Evolutionary conservation across 805 yeast species (phyloP).

Genomic region (Barnettozyma botsteinii): DNA sequence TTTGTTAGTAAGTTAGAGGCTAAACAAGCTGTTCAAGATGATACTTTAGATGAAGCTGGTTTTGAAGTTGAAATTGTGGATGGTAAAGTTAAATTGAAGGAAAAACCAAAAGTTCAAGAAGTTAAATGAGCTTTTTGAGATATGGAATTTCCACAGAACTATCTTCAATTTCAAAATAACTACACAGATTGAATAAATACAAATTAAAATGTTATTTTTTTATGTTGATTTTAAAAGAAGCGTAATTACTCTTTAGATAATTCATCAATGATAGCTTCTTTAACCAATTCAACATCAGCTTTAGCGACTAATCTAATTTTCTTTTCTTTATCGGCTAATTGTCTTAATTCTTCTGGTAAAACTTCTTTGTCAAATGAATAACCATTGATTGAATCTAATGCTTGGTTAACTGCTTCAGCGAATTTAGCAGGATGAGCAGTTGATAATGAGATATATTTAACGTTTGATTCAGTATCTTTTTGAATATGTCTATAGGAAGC

Average conservation of each 20-base stretch:
- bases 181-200: too few relatives aligned
- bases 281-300: constrained; percentile 70
- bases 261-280: constrained; percentile 69
- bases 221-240: not conserved
- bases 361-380: constrained; percentile 87
- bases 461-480: constrained; percentile 32
- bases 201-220: too few relatives aligned
- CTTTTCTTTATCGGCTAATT: constrained; percentile 63
- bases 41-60: constrained; percentile 63
- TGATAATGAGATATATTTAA: constrained; percentile 67
- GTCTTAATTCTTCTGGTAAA: constrained; percentile 80
- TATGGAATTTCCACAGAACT: too few relatives aligned
- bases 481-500: constrained; percentile 60
- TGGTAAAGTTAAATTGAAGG: constrained; percentile 60
- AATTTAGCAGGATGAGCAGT: constrained; percentile 99
- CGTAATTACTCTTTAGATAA: constrained; percentile 39
- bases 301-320: constrained; percentile 66
- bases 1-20: constrained; percentile 80
- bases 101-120: constrained; percentile 17
- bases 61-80: constrained; percentile 65
- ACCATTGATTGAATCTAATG: constrained; percentile 57
- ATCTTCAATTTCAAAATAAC: too few relatives aligned
- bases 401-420: constrained; percentile 88
- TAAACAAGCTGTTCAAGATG: constrained; percentile 52
- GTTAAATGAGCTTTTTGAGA: too few relatives aligned